phyloP scores from a whole-genome alignment of 129 eudicot genomes.

The Flaveria trinervia region DNA sequence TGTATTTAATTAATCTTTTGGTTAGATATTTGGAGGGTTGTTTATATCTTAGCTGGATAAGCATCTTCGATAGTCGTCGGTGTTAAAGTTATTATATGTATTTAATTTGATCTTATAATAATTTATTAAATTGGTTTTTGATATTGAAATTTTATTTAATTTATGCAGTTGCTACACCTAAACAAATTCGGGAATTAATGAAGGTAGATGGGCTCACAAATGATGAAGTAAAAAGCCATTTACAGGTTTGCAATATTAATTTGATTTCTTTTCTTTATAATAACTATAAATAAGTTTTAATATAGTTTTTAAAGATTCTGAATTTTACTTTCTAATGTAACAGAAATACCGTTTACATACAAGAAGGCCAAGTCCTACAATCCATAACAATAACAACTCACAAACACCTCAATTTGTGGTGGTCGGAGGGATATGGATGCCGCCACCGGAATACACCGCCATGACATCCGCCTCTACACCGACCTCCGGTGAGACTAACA shows the following conservation, averaged over 20 bases:
- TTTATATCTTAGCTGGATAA: no score
- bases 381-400: constrained; percentile 45
- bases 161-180: constrained; percentile 92
- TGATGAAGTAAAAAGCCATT: constrained; percentile 99
- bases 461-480: constrained; percentile 36
- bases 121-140: constrained; percentile 3
- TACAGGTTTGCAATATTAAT: constrained; percentile 67
- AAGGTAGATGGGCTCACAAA: constrained; percentile 98
- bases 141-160: background rate
- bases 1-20: no score
- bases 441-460: constrained; percentile 73
- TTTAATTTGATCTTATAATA: background rate
- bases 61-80: no score
- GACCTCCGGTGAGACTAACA: constrained; percentile 48
- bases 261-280: background rate
- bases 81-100: background rate
- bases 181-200: constrained; percentile 97
- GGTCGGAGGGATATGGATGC: constrained; percentile 97
- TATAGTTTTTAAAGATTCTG: background rate
- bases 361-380: constrained; percentile 75
- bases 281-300: background rate
- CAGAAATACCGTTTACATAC: constrained; percentile 93
- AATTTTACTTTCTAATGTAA: background rate
- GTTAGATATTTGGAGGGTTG: no score
- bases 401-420: constrained; percentile 94